Evolutionary conservation across 306 rosid genomes (phyloP).

Genomic region (Fagus sylvatica): DNA sequence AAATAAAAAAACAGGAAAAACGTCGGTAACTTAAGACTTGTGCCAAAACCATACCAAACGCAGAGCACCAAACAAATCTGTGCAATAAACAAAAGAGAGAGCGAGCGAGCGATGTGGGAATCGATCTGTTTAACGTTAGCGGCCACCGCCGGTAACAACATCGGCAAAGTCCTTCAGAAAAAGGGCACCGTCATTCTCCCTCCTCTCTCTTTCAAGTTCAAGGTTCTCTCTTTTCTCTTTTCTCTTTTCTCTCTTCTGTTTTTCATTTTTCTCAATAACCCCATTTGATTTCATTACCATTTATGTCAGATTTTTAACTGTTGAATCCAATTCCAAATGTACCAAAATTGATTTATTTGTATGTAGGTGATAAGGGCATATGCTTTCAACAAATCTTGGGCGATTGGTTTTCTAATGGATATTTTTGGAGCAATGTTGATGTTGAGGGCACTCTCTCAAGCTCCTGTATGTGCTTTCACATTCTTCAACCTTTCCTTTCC

Average conservation of each 20-base stretch:
- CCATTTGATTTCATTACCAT: no score
- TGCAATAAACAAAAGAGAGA: no score
- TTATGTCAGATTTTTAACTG: no score
- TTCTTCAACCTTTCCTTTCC: not conserved
- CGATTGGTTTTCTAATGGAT: constrained; percentile 88
- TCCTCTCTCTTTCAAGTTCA: constrained; percentile 87
- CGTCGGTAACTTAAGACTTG: no score
- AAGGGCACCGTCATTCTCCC: constrained; percentile 97
- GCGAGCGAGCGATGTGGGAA: constrained; percentile 72
- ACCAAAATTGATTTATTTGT: not conserved
- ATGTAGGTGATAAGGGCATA: constrained; percentile 86
- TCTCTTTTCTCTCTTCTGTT: not conserved
- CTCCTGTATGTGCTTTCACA: constrained; percentile 72
- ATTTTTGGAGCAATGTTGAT: constrained; percentile 86
- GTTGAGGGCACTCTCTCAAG: constrained; percentile 89
- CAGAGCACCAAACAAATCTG: no score
- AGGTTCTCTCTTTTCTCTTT: constrained; percentile 37
- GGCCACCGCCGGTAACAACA: constrained; percentile 97
- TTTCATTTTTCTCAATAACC: not conserved
- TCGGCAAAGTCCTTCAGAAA: constrained; percentile 92
- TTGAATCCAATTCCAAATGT: no score
- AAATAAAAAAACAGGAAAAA: no score
- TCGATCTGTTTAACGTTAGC: constrained; percentile 75
- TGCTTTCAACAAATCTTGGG: constrained; percentile 80
- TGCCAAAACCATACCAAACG: no score